A percentile compares a stretch with the other conserved stretches of the same genome.
Conservation (phyloP, 2,329 filamentous ascomycete species). For the Plenodomus biglobosus region DNA sequence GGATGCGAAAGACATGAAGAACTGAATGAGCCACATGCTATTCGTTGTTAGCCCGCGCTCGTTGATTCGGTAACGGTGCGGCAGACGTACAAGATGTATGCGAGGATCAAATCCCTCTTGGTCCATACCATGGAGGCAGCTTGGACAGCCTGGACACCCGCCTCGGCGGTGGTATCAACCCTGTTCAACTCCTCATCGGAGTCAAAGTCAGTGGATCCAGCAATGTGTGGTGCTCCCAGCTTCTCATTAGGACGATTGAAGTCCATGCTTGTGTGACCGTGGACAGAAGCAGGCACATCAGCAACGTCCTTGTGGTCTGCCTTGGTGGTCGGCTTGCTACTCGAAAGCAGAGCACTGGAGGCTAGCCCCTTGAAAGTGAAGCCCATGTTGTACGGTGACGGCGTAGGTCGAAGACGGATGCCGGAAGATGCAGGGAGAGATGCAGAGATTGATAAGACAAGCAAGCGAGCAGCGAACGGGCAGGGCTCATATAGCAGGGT, state of each 20-base stretch:
- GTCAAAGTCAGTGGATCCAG: constrained; percentile 12
- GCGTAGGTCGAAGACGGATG: neutral
- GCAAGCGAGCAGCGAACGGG: constrained; percentile 14
- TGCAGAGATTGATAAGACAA: constrained; percentile 33
- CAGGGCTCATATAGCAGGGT: constrained; percentile 5
- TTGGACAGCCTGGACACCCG: constrained; percentile 34
- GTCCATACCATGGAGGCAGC: constrained; percentile 34
- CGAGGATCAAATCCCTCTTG: constrained; percentile 28
- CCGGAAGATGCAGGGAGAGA: constrained; percentile 2
- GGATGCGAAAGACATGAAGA: constrained; percentile 52
- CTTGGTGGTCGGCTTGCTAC: constrained; percentile 11
- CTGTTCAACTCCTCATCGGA: constrained; percentile 38
- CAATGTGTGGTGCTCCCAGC: constrained; percentile 23
- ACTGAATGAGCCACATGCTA: constrained; percentile 47
- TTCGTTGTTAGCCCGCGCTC: constrained; percentile 9
- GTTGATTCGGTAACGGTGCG: neutral
- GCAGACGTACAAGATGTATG: constrained; percentile 36
- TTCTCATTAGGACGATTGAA: constrained; percentile 29
- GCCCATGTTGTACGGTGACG: constrained; percentile 24
- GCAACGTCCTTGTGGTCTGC: constrained; percentile 29
- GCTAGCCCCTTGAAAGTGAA: constrained; percentile 38
- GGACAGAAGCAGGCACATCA: constrained; percentile 32
- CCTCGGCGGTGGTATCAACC: constrained; percentile 33
- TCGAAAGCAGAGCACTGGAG: constrained; percentile 27
- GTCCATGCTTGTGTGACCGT: constrained; percentile 33